phyloP scores from a whole-genome alignment of 2,329 filamentous ascomycete species.

The Colletotrichum incanum region DNA sequence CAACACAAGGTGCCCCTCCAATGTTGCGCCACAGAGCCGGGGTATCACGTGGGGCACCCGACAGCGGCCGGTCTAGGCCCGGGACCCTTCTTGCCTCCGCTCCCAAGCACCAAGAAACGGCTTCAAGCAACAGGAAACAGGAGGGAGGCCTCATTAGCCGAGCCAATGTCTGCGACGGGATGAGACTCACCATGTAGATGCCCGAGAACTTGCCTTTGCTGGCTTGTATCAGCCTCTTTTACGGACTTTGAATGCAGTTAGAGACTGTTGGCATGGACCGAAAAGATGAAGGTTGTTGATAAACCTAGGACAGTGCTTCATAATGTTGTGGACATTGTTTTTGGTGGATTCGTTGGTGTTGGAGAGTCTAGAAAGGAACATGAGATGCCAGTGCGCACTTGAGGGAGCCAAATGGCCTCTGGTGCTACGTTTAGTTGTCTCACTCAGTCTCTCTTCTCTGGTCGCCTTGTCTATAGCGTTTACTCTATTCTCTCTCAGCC shows the following conservation, averaged over 20 bases:
- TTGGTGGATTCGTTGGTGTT: too few species aligned
- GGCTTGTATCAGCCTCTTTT: neutral
- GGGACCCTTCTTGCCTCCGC: neutral
- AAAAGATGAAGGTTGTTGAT: neutral
- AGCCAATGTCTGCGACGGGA: too few species aligned
- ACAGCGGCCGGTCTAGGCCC: slow-evolving; percentile 12
- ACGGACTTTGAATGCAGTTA: neutral
- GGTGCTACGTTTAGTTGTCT: neutral
- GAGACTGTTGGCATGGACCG: neutral
- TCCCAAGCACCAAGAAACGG: neutral
- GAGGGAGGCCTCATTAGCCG: neutral
- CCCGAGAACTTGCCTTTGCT: neutral
- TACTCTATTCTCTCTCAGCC: too few species aligned
- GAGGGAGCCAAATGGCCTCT: neutral
- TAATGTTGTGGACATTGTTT: neutral
- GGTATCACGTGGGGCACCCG: slow-evolving; percentile 21
- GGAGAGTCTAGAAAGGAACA: neutral
- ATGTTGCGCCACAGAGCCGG: slow-evolving; percentile 32
- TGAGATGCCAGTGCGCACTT: too few species aligned
- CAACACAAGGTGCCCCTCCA: slow-evolving; percentile 24
- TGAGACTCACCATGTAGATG: neutral
- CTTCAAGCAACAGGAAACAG: neutral
- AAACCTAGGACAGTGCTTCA: neutral
- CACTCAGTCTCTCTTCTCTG: neutral
- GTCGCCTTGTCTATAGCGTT: too few species aligned